Conservation (phyloP, 2,329 filamentous ascomycete genomes). For the Monosporascus cannonballus region DNA sequence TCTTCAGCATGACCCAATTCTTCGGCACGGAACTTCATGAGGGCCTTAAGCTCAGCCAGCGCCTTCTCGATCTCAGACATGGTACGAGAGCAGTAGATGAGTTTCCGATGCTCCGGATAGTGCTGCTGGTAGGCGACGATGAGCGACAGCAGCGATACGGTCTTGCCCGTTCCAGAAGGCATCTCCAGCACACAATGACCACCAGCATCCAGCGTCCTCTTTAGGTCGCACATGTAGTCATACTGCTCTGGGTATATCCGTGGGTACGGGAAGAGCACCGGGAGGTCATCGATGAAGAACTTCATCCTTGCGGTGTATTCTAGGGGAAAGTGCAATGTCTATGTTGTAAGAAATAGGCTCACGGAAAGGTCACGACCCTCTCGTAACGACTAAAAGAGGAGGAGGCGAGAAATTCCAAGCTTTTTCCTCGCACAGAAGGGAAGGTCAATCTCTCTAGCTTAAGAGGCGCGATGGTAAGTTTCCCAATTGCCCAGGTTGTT, state of each 20-base stretch:
- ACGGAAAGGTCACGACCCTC: not conserved
- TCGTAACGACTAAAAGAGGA: no score
- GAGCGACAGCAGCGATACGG: constrained; percentile 86
- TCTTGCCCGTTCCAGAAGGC: constrained; percentile 98
- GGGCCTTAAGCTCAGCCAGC: constrained; percentile 76
- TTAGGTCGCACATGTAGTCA: constrained; percentile 81
- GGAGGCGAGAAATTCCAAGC: no score
- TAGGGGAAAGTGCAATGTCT: not conserved
- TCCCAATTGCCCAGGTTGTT: no score
- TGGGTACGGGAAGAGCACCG: constrained; percentile 35
- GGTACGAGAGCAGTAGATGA: constrained; percentile 98
- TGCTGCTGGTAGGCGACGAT: constrained; percentile 96
- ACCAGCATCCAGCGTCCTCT: constrained; percentile 82
- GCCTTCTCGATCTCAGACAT: constrained; percentile 99
- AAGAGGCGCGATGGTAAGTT: no score
- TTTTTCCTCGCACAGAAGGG: no score
- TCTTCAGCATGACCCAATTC: constrained; percentile 89
- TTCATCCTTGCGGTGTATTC: constrained; percentile 50
- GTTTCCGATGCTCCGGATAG: constrained; percentile 86
- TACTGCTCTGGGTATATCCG: constrained; percentile 56
- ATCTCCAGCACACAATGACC: constrained; percentile 97
- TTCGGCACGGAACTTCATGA: constrained; percentile 92
- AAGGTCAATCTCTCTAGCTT: no score
- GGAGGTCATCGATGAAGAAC: constrained; percentile 65
- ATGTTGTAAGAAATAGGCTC: not conserved